Evolutionary conservation across 768 basidiomycete species (phyloP), one percentile per base, ranked within the genome.

Genomic region (Leccinum truebloodii): DNA sequence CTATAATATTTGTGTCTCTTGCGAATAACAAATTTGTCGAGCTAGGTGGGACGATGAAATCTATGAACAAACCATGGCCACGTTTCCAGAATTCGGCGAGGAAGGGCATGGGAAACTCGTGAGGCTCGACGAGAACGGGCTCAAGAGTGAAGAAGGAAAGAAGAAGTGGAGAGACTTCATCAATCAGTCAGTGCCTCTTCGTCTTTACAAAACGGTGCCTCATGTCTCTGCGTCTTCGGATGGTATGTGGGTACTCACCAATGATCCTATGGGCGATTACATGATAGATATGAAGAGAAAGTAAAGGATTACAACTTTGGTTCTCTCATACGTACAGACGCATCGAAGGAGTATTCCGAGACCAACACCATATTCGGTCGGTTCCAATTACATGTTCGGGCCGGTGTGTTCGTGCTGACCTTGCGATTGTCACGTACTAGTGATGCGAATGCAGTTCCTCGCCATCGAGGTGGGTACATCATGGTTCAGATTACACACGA

Each of bases 301-400:
- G 80, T 98, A 57, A 89, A 90, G 69, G 94, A 98, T 65, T 93
- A 90, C 77, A 98, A 98, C 81, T 98, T 98, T 76, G 97, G 97
- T 20, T 98, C 93, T 2, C 79, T 99, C 65, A 89, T 99, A 64
- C 85, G 97, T 54, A 88, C 84, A 52, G 85, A 97, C 69, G 83
- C 89, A 39, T 79, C 78, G 52, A 80, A 84, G 58, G 94, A 95
- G 71, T 99, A 98, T 74, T 86, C 84, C 12, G 90, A 98, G 79
- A 83, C 80, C 34, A 99, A 98, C 78, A 92, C 94, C 6, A 96
- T 98, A 64, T 95, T 99, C 70, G 95, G 95, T 91, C 20, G 83
- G 71, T 28, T 55, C 59, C 18, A 22, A 16, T 37, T 51, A 4
- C 14, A 14, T 32, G 44, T 44, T 9, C 51, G 54, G 14, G 32